Evolutionary conservation across 495 filamentous ascomycete species (phyloP), one percentile per base, ranked within the genome.

Genomic region (Hyphodiscus hymeniophilus): DNA sequence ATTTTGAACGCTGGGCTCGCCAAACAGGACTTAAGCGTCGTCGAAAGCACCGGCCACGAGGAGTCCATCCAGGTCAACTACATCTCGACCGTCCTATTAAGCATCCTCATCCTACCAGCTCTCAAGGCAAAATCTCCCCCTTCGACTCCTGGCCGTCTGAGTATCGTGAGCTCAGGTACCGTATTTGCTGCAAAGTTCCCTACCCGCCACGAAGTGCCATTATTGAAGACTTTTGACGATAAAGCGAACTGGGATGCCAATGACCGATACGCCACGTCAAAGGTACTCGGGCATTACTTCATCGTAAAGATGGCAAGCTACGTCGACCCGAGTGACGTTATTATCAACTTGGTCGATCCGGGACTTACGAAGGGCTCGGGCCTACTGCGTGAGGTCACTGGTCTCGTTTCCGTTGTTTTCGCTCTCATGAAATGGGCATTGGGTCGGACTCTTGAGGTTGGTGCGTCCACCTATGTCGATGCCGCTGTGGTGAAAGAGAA

Each of bases 1-100:
- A 64, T 79, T 21, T 66, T 78, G 38, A 80, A 80, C 52, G 73
- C 73, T 7, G 77, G 73, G 5, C 3, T 74, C 10, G 33, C 32
- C 15, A 57, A 60, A 11, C 10, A 57, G 2, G 54, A 47, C 2
- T 73, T 66, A 46, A 44, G 52, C 7, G 50, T 47, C 0, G 56
- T 55, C 10, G 38, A 47, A 0, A 43, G 24, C 7, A 77, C 73
- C 7, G 71, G 70, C 7, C 71, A 78, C 55, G 72, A 76, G 33
- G 48, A 58, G 36, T 57, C 32, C 8, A 23, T 72, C 15, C 70
- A 72, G 49, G 54, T 70, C 23, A 72, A 74, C 50, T 66, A 66
- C 42, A 54, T 77, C 10, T 68, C 65, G 7, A 77, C 68, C 0
- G 49, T 63, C 10, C 57, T 79, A 0, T 66, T 80, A 0, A 51